Evolutionary conservation across 2,329 filamentous ascomycete genomes (phyloP).

Genomic region (Akanthomyces uredinophilus): DNA sequence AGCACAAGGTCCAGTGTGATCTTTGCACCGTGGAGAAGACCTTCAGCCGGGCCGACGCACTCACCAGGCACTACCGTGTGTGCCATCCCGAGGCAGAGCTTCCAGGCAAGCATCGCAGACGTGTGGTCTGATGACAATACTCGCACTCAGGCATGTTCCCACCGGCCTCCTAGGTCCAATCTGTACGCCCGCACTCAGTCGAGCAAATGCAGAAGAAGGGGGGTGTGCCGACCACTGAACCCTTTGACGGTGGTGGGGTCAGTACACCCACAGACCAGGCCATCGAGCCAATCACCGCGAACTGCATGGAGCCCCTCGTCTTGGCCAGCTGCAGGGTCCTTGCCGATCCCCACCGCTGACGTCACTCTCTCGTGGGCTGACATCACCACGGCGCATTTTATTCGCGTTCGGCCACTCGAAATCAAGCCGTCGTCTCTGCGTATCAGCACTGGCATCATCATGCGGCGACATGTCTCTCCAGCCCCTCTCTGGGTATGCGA

Average conservation of each 20-base stretch:
- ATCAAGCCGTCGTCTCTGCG: not conserved
- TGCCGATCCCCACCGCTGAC: conserved; percentile 21
- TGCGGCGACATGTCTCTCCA: conserved; percentile 5
- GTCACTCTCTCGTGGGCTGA: conserved; percentile 23
- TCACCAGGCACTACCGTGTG: conserved; percentile 90
- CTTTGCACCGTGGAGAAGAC: conserved; percentile 95
- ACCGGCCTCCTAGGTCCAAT: not conserved
- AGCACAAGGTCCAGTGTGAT: conserved; percentile 90
- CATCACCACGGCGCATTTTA: conserved; percentile 20
- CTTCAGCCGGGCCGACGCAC: conserved; percentile 89
- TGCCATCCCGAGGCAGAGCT: conserved; percentile 86
- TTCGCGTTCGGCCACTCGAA: conserved; percentile 5
- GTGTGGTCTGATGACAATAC: conserved; percentile 11
- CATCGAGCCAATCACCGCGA: conserved; percentile 15
- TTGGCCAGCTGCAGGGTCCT: conserved; percentile 13
- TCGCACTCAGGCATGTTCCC: not conserved
- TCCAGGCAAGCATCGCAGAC: conserved; percentile 55
- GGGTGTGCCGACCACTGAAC: not conserved
- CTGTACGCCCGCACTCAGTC: not conserved
- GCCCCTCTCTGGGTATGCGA: not conserved
- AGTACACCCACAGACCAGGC: not conserved
- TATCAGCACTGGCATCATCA: conserved; percentile 7
- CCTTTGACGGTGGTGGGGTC: not conserved
- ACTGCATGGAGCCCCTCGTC: conserved; percentile 1
- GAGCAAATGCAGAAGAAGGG: not conserved